phyloP scores from a whole-genome alignment of 2,329 filamentous ascomycete genomes.

The Claviceps pazoutovae region DNA sequence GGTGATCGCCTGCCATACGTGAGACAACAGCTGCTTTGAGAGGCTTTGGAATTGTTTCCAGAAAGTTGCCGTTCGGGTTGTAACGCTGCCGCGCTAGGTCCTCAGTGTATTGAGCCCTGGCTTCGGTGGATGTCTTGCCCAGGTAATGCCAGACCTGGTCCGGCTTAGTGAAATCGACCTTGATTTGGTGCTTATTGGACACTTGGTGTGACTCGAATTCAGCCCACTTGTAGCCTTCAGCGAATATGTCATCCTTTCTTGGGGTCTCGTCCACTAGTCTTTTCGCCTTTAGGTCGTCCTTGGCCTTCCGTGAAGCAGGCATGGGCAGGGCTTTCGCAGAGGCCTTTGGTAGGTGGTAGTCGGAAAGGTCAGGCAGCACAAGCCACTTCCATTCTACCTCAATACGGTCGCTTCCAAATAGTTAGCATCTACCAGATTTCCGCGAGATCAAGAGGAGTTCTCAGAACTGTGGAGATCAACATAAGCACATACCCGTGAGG shows the following conservation, averaged over 20 bases:
- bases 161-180: slow-evolving; percentile 56
- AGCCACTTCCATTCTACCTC: slow-evolving; percentile 82
- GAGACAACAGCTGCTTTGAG: slow-evolving; percentile 21
- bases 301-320: slow-evolving; percentile 47
- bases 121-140: slow-evolving; percentile 73
- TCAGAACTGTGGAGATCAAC: background rate
- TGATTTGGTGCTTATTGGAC: slow-evolving; percentile 46
- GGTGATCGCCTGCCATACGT: slow-evolving; percentile 9
- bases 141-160: slow-evolving; percentile 84
- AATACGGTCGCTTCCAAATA: slow-evolving; percentile 45
- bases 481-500: slow-evolving; percentile 59
- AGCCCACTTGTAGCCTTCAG: slow-evolving; percentile 57
- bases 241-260: slow-evolving; percentile 51
- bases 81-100: slow-evolving; percentile 46
- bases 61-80: slow-evolving; percentile 56
- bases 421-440: slow-evolving; percentile 22
- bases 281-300: slow-evolving; percentile 55
- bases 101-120: slow-evolving; percentile 81
- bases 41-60: slow-evolving; percentile 52
- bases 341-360: slow-evolving; percentile 60
- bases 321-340: slow-evolving; percentile 59
- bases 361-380: slow-evolving; percentile 54
- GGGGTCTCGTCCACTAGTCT: slow-evolving; percentile 47
- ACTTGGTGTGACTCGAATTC: slow-evolving; percentile 60
- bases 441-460: too few relatives aligned